These are phyloP conservation scores for Fusarium sp. DNA, from an alignment of 2,329 filamentous ascomycete species.

Conservation along the genomic window DNA sequence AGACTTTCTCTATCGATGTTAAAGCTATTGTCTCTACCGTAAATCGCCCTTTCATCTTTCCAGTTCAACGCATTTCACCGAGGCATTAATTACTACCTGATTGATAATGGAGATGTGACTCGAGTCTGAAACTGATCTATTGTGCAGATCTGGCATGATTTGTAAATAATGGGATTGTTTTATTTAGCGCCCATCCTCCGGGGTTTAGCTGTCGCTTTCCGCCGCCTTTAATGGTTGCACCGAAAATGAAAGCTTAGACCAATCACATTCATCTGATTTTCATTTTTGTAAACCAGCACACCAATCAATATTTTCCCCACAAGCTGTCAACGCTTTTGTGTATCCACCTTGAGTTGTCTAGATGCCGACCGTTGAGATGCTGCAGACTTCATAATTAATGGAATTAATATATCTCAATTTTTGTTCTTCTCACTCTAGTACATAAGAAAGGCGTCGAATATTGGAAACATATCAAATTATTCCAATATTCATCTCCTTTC, in stretches of 20 bases:
- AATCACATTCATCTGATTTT: conserved; percentile 33
- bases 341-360: conserved; percentile 30
- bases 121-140: conserved; percentile 9
- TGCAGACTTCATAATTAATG: not conserved
- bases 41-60: no score
- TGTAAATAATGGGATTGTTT: conserved; percentile 26
- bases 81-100: not conserved
- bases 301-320: conserved; percentile 26
- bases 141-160: conserved; percentile 35
- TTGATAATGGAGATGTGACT: not conserved
- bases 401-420: no score
- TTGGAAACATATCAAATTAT: not conserved
- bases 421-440: accelerated
- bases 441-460: not conserved
- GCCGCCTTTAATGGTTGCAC: conserved; percentile 18
- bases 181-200: conserved; percentile 2
- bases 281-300: conserved; percentile 4
- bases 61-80: no score
- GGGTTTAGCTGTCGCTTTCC: conserved; percentile 15
- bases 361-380: conserved; percentile 15
- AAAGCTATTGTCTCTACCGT: not conserved
- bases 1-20: not conserved
- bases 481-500: not conserved
- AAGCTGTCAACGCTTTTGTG: conserved; percentile 21
- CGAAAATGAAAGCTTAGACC: conserved; percentile 7